Base-by-base conservation (phyloP, 2,329 filamentous ascomycete genomes). In the Aaosphaeria pasadenensis region DNA sequence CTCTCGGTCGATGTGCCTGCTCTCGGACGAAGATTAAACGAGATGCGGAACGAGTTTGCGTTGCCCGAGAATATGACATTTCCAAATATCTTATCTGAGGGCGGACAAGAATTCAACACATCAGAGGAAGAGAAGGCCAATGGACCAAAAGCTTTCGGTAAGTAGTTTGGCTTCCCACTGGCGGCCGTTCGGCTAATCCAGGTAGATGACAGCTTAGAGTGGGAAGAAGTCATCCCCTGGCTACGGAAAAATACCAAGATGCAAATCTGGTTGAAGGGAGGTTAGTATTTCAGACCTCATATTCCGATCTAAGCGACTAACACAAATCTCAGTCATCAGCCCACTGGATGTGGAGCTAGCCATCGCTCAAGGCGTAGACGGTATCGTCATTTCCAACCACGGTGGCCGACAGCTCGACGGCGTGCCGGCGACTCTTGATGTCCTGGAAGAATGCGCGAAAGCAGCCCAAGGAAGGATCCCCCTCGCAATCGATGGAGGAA, bases 281-380 rank as follows among this genome's bases (percentile, higher is more conserved):
- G 41, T 43, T 11, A 43, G 41, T 32, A 43, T 24, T 2, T 11
- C 30, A 9, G 11, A 7, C 9, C 11, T 11, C 31, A 11, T 9
- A 17, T 11, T 2, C 9, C 6, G 6, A 3, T 9, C 3, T 7
- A 9, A 17, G 17, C 9, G 5, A 11, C 30, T 43, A 3, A 30
- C 24, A 31, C 11, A 30, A 30, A 11, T 2, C 6, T 43, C 39
- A 43, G 62, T 82, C 13, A 71, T 78, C 46, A 74, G 74, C 40
- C 71, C 74, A 1, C 74, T 76, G 11, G 79, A 82, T 48, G 78
- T 77, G 0, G 62, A 70, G 30, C 53, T 74, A 13, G 79, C 78
- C 0, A 68, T 74, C 7, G 48, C 71, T 46, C 49, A 71, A 43
- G 77, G 77, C 0, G 70, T 74, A 4, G 72, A 78, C 41, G 79